Evolutionary conservation across 768 basidiomycete genomes (phyloP).

Genomic region (Chalciporus sphaerocephalus): DNA sequence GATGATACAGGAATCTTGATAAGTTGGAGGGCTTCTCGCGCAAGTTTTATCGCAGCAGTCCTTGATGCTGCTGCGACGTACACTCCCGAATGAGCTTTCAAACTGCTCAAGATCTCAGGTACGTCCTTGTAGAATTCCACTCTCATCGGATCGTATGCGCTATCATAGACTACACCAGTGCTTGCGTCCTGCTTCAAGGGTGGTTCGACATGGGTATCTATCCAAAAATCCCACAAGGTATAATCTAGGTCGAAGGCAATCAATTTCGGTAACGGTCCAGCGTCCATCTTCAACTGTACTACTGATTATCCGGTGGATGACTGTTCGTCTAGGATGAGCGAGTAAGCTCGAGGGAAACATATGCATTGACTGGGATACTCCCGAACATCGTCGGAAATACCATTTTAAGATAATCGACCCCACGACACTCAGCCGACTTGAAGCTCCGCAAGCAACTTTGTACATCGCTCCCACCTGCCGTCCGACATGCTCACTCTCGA

Average conservation of each 20-base stretch:
- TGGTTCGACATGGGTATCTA: conserved; percentile 69
- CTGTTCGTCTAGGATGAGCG: too few species aligned
- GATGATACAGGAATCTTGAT: conserved; percentile 48
- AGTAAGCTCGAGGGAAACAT: too few species aligned
- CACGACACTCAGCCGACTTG: too few species aligned
- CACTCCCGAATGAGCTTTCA: conserved; percentile 43
- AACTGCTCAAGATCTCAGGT: conserved; percentile 60
- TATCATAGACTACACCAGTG: conserved; percentile 25
- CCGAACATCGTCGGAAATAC: too few species aligned
- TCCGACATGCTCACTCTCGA: conserved; percentile 38
- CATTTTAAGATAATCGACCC: too few species aligned
- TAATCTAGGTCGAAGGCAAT: conserved; percentile 84
- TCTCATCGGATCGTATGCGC: conserved; percentile 13
- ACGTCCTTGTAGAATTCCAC: conserved; percentile 78
- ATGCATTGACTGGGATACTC: too few species aligned
- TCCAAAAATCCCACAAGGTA: conserved; percentile 85
- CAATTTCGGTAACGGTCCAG: conserved; percentile 49
- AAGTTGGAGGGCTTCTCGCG: conserved; percentile 66
- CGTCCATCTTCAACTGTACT: conserved; percentile 13
- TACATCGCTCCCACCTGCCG: too few species aligned
- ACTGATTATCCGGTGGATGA: too few species aligned
- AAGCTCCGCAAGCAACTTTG: too few species aligned
- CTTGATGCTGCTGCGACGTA: conserved; percentile 72
- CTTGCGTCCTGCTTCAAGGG: conserved; percentile 46
- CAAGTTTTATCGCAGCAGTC: conserved; percentile 63